phyloP scores from a whole-genome alignment of 2,329 filamentous ascomycete species.

The Fusarium proliferatum region DNA sequence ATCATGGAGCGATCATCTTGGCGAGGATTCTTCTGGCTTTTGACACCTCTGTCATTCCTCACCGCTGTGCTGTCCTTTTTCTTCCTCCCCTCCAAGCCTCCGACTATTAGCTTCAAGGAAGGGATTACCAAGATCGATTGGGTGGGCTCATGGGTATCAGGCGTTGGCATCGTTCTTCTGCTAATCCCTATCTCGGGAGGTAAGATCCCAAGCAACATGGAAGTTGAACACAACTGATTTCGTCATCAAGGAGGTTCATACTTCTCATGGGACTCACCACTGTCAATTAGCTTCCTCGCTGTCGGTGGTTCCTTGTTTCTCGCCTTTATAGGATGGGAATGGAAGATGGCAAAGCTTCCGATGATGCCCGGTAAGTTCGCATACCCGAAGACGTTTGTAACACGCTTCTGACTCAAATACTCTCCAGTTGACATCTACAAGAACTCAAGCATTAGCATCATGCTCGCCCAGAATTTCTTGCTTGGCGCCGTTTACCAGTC shows the following conservation, averaged over 20 bases:
- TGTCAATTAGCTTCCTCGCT: background rate
- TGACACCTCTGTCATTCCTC: background rate
- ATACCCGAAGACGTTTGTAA: too few relatives aligned
- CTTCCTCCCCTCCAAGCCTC: background rate
- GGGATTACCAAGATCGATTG: background rate
- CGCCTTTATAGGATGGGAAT: background rate
- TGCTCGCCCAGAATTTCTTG: background rate
- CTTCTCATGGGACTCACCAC: background rate
- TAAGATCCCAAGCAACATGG: background rate
- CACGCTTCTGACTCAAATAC: too few relatives aligned
- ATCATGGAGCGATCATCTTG: background rate
- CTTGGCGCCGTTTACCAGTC: background rate
- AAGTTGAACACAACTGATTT: too few relatives aligned
- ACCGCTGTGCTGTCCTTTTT: accelerated
- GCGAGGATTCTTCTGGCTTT: background rate
- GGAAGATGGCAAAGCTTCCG: conserved; percentile 15
- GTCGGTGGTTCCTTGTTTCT: background rate
- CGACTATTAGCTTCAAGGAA: background rate
- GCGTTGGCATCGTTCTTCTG: background rate
- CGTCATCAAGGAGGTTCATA: background rate
- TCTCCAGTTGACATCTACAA: background rate
- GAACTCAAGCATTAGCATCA: background rate
- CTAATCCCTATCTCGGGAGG: background rate
- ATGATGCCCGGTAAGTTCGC: conserved; percentile 6
- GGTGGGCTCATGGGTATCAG: background rate